A percentile compares a stretch with the other conserved stretches of the same genome.
Conservation (phyloP, 1,284 basidiomycete genomes). For the Apiotrichum porosum region DNA sequence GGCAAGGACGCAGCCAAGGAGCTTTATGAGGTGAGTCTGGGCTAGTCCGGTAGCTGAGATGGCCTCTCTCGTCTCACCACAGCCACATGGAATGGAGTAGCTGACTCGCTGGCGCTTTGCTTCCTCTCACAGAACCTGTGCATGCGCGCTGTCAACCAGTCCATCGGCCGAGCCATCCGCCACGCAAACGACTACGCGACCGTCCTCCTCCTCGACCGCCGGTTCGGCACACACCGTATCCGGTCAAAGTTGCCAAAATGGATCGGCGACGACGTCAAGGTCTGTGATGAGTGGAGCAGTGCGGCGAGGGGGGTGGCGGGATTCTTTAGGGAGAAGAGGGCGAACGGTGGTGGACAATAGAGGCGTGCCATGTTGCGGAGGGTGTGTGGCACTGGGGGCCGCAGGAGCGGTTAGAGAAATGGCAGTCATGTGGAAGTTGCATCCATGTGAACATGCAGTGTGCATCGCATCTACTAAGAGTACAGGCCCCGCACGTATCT, state of each 20-base stretch:
- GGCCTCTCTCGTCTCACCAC: background rate
- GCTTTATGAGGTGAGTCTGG: conserved; percentile 61
- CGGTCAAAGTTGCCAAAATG: conserved; percentile 75
- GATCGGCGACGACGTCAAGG: conserved; percentile 66
- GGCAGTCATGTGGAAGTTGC: no score
- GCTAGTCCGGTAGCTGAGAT: background rate
- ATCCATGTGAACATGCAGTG: no score
- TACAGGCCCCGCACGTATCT: no score
- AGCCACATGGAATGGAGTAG: background rate
- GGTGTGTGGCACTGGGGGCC: no score
- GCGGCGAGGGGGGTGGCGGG: conserved; percentile 63
- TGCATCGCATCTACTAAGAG: no score
- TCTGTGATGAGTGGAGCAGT: conserved; percentile 67
- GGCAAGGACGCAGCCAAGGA: conserved; percentile 71
- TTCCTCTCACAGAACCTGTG: conserved; percentile 83
- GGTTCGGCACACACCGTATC: conserved; percentile 66
- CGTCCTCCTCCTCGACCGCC: conserved; percentile 70
- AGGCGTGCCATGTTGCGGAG: no score
- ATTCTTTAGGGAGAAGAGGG: conserved; percentile 57
- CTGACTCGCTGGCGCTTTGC: no score
- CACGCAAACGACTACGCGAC: conserved; percentile 82
- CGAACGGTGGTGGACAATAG: no score
- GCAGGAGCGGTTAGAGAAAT: no score
- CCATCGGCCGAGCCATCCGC: conserved; percentile 87
- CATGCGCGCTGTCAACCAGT: conserved; percentile 95